Evolutionary conservation across 2,329 filamentous ascomycete species (phyloP).

Genomic region (Aureobasidium sp.): DNA sequence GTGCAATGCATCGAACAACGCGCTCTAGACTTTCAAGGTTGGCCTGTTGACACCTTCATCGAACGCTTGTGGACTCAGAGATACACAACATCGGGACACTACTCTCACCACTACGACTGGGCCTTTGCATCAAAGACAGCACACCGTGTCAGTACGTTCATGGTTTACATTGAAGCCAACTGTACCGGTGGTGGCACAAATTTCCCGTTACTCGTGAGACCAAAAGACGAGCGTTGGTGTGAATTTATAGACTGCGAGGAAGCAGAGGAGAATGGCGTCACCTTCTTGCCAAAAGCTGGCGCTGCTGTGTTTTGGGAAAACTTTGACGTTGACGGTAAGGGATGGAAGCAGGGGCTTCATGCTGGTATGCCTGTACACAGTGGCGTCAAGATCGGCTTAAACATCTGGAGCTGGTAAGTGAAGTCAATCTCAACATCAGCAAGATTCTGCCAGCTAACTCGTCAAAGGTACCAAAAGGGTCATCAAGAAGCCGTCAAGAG

Average conservation of each 20-base stretch:
- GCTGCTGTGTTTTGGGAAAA: constrained; percentile 60
- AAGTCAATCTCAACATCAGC: neutral
- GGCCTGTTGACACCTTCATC: constrained; percentile 51
- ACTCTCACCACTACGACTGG: constrained; percentile 56
- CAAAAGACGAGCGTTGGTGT: constrained; percentile 46
- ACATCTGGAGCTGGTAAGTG: constrained; percentile 57
- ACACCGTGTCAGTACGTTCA: constrained; percentile 49
- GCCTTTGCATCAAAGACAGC: constrained; percentile 28
- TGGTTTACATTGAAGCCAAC: constrained; percentile 52
- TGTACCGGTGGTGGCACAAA: constrained; percentile 55
- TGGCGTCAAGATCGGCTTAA: constrained; percentile 54
- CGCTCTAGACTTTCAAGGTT: constrained; percentile 54
- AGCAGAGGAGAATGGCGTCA: constrained; percentile 39
- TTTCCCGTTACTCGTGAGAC: constrained; percentile 47
- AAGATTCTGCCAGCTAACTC: neutral
- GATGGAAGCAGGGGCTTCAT: constrained; percentile 55
- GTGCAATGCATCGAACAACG: constrained; percentile 55
- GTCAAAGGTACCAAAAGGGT: constrained; percentile 28
- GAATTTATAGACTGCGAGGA: constrained; percentile 48
- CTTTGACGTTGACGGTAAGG: constrained; percentile 47
- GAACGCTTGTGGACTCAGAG: constrained; percentile 56
- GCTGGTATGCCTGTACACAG: constrained; percentile 51
- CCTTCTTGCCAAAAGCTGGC: constrained; percentile 51
- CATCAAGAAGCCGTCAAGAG: neutral
- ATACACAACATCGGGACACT: constrained; percentile 53